Evolutionary conservation across 73 alveolate genomes (phyloP), one percentile per base, ranked within the genome.

Genomic region (Halteria grandinella): DNA sequence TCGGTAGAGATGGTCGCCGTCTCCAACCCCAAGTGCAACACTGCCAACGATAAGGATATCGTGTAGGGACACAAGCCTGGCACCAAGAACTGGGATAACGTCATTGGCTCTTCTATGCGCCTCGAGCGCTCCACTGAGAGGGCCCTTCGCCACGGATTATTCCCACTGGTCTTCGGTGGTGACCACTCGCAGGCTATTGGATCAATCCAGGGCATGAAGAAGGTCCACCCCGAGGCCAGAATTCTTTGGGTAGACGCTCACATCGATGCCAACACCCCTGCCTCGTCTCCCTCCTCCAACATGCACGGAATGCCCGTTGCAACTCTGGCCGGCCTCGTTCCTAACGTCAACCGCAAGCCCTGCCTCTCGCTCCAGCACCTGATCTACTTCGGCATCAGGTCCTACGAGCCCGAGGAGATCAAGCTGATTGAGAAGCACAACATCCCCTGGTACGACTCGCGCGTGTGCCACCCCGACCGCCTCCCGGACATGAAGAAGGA

Each of bases 231-330:
- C 48, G 59, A 59, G 17, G 36, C 69, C 41, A 78, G 52, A 71
- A 55, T 53, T 20, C 48, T 87, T 12, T 87, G 95, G 91, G 54
- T 87, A 12, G 95, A 87, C 49, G 95, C 95, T 45, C 95, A 87
- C 53, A 87, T 73, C 0, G 95, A 87, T 44, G 69, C 84, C 62
- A 81, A 87, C 52, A 70, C 95, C n/a, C 89, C 88, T 18, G 75
- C 14, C 6, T 57, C 87, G 1, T 49, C 91, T 10, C 95, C 95
- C 45, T 70, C 89, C 10, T 79, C 79, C 32, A 87, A 87, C 47
- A 41, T 49, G 31, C 95, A 87, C 45, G 95, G 95, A 37, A 82
- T 76, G 80, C 90, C 90, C 36, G 75, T 59, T 14, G 84, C 75
- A 21, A 50, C 24, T 47, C 62, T 80, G 17, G 0, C 77, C 11